Conservation (phyloP, 2,329 filamentous ascomycete species). For the Ilyonectria sp. region DNA sequence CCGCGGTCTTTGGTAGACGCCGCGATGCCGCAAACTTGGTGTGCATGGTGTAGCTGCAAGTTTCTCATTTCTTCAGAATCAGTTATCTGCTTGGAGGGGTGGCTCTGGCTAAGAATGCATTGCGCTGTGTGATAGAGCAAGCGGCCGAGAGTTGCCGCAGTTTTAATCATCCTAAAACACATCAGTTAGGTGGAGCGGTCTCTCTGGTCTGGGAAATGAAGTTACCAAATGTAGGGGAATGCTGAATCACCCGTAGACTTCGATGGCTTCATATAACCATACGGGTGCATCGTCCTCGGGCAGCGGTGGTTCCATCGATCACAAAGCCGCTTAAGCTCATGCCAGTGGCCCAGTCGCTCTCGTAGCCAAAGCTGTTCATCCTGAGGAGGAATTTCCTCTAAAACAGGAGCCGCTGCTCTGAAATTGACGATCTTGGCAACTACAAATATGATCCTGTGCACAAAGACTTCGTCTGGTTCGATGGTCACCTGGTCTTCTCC, state of each 20-base stretch:
- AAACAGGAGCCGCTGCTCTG: constrained; percentile 76
- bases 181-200: neutral
- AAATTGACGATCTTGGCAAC: constrained; percentile 91
- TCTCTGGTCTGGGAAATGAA: neutral
- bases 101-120: constrained; percentile 83
- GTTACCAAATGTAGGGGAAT: constrained; percentile 89
- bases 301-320: constrained; percentile 86
- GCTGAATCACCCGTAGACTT: constrained; percentile 78
- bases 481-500: constrained; percentile 63
- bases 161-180: constrained; percentile 79
- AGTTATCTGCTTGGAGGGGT: constrained; percentile 76
- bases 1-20: constrained; percentile 87
- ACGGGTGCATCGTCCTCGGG: constrained; percentile 88
- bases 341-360: constrained; percentile 82
- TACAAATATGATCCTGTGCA: constrained; percentile 90
- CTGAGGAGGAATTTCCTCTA: constrained; percentile 71
- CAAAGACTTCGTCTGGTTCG: constrained; percentile 86
- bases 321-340: constrained; percentile 82
- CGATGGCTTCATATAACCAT: constrained; percentile 81
- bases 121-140: constrained; percentile 93
- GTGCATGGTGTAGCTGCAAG: constrained; percentile 81
- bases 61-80: constrained; percentile 77
- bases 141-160: constrained; percentile 84
- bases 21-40: constrained; percentile 90
- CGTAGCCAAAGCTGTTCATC: constrained; percentile 76